Evolutionary conservation across 1,284 basidiomycete genomes (phyloP), one percentile per base, ranked within the genome.

Genomic region (Ganoderma resinaceum): DNA sequence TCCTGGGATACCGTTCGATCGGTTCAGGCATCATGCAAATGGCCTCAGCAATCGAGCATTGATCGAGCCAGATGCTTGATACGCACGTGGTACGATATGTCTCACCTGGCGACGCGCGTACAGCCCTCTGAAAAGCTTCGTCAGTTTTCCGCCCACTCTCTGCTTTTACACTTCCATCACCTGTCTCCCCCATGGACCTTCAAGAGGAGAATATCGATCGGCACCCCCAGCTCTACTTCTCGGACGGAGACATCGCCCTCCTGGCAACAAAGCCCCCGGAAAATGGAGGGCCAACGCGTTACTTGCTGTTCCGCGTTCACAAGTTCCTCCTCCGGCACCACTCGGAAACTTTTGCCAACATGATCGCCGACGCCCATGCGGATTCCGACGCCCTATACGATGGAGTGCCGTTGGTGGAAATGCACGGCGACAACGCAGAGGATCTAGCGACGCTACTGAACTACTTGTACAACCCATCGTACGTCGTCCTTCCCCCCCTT

Each of bases 211-310:
- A 35, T n/a, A n/a, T 57, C 55, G 62, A 68, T 40, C 64, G 81
- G 59, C 89, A 92, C 75, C 71, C 82, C 7, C 87, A 90, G 69
- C 80, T 92, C 16, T 92, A 90, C 88, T 90, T 92, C 73, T 80
- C 83, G 40, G 90, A 92, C 70, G 90, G 90, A 43, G 90, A 89
- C 72, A 85, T 92, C 12, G 83, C 92, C 53, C 86, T 89, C 65
- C 83, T 84, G 64, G 90, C 89, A 1, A 26, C 43, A 3, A 42
- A 33, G 16, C 33, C 61, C 9, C 85, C 89, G 70, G 20, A n/a
- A 11, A 20, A 57, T 23, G 55, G 61, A 14, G 63, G 49, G 2
- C 29, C 14, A 7, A 7, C 26, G 26, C 53, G 20, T 3, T 65
- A 58, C 11, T 63, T 63, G 18, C 77, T 91, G 29, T 92, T 92